Base-by-base conservation (phyloP, 306 rosid genomes). In the Rosa chinensis region DNA sequence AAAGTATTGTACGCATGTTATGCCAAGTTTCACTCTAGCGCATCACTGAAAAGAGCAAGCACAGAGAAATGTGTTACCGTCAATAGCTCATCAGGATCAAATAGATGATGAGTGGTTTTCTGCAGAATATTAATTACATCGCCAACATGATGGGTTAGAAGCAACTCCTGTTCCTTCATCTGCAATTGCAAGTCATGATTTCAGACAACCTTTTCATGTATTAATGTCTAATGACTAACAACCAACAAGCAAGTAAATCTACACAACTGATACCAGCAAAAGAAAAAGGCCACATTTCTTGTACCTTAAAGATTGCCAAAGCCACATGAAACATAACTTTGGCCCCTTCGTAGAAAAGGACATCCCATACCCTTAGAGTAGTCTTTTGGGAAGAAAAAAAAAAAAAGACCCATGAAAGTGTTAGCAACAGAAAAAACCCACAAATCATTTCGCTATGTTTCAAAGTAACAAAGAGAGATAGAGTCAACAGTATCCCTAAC, bases 341-440 rank as follows among this genome's bases (percentile, higher is more conserved):
- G 20, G 99, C 99, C 25, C 99, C 98, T 79, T 96, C 99, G 3
- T 90, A 91, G 91, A 96, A 96, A 78, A 96, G 92, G 83, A 91
- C 91, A 79, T 96, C 99, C 99, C 99, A 96, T 50, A 96, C 99
- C 66, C 99, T 89, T 47, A 93, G 87, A 20, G 99, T 89, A 59
- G 99, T 96, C 98, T 96, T 16, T 76, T 37, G 35, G 80, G 39
- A 64, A 71, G 35, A 73, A 39, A 47, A 63, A 66, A 12, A 2
- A 39, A 70, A 77, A 52, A 37, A 67, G 37, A 42, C 21, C 61
- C 83, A 43, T 20, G 45, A 39, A 85, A 80, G 70, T 72, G 70
- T 88, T 61, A 83, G 78, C 39, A 70, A 70, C 3, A 9, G 50
- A 39, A 47, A 75, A 56, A 78, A 74, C n/a, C 39, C 58, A 32